Conservation (phyloP, 192 early-diverging fungal genomes). For the Haplosporangium gracile region DNA sequence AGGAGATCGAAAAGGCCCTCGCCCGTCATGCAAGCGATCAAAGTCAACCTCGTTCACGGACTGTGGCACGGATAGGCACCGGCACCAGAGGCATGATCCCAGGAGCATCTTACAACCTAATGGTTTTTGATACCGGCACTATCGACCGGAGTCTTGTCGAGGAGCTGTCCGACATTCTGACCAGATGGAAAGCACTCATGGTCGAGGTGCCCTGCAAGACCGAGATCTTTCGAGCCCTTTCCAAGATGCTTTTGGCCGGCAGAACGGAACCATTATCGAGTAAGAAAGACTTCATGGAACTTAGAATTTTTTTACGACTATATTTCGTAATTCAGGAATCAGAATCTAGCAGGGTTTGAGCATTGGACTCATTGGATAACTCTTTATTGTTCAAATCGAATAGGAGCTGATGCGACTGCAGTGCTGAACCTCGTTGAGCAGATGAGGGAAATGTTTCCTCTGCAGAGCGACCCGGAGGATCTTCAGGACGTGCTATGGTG, state of each 20-base stretch:
- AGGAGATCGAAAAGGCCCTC: slow-evolving; percentile 58
- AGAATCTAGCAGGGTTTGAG: background rate
- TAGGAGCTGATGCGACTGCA: slow-evolving; percentile 24
- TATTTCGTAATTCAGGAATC: background rate
- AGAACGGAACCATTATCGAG: slow-evolving; percentile 24
- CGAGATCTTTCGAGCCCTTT: slow-evolving; percentile 29
- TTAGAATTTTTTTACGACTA: background rate
- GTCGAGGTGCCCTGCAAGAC: slow-evolving; percentile 41
- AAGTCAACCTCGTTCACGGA: slow-evolving; percentile 25
- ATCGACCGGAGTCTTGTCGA: slow-evolving; percentile 30
- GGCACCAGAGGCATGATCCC: slow-evolving; percentile 39
- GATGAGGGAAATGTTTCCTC: slow-evolving; percentile 31
- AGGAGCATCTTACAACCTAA: slow-evolving; percentile 30
- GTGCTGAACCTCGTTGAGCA: slow-evolving; percentile 36
- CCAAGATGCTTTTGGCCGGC: slow-evolving; percentile 29
- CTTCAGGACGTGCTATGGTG: slow-evolving; percentile 45
- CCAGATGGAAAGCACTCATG: slow-evolving; percentile 19
- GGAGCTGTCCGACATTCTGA: slow-evolving; percentile 31
- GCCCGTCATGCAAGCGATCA: slow-evolving; percentile 17
- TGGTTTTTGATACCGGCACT: slow-evolving; percentile 18
- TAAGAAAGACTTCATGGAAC: slow-evolving; percentile 1
- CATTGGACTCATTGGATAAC: background rate
- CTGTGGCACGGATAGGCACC: slow-evolving; percentile 33
- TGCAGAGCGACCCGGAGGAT: slow-evolving; percentile 41
- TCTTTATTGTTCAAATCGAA: background rate